phyloP scores from a whole-genome alignment of 805 yeast genomes.

The Nakazawaea ernobii region DNA sequence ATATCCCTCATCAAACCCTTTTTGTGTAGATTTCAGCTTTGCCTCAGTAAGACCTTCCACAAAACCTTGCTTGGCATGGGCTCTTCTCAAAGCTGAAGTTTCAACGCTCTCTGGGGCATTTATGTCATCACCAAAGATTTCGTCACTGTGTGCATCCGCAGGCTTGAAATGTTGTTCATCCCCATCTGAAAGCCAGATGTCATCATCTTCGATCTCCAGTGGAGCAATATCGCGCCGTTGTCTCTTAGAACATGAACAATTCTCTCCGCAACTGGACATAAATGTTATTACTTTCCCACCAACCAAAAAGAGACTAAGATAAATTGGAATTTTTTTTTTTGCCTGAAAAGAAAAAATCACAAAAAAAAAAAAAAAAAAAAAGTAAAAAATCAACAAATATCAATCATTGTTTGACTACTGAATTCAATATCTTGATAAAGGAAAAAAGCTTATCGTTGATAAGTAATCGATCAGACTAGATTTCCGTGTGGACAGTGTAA shows the following conservation, averaged over 20 bases:
- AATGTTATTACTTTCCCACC: not conserved
- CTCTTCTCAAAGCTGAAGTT: slow-evolving; percentile 39
- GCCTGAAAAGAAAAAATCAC: not conserved
- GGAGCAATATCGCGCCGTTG: not conserved
- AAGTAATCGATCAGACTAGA: too few relatives aligned
- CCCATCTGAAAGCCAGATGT: slow-evolving; percentile 28
- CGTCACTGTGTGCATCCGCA: slow-evolving; percentile 18
- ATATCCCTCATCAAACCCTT: slow-evolving; percentile 78
- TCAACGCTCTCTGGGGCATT: slow-evolving; percentile 17
- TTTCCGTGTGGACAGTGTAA: too few relatives aligned
- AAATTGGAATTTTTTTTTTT: too few relatives aligned
- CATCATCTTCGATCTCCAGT: slow-evolving; percentile 15
- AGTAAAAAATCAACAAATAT: not conserved
- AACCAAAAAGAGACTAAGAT: too few relatives aligned
- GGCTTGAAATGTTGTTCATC: slow-evolving; percentile 24
- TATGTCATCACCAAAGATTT: slow-evolving; percentile 30
- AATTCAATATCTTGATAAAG: not conserved
- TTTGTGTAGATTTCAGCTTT: slow-evolving; percentile 65
- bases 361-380: too few relatives aligned
- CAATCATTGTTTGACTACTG: not conserved
- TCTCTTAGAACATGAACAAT: slow-evolving; percentile 1
- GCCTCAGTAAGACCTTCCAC: slow-evolving; percentile 70
- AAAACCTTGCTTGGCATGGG: slow-evolving; percentile 76
- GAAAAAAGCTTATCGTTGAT: too few relatives aligned
- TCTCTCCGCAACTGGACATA: not conserved